Evolutionary conservation across 768 basidiomycete species (phyloP), one percentile per base, ranked within the genome.

Genomic region (Tephrocybe sp.): DNA sequence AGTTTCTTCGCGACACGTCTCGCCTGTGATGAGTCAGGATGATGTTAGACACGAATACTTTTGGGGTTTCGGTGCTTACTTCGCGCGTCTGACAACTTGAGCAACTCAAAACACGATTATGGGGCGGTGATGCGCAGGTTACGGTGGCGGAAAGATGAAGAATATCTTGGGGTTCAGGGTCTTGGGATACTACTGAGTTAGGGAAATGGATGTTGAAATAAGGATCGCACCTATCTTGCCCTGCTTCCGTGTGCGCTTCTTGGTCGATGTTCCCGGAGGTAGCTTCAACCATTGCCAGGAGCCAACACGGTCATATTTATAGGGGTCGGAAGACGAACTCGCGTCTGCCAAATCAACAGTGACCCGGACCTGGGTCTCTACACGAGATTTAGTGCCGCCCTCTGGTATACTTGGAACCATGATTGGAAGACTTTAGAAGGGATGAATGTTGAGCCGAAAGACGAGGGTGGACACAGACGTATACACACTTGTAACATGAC

Each of bases 351-450:
- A 74, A 61, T 92, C 88, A 31, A 96, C 74, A 3, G 86, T 82
- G 32, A 95, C 81, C 62, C 92, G 84, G 41, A 96, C 85, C 73
- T 96, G 93, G 2, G 93, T 96, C 66, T 96, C 93, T n/a, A 96
- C 93, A 27, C 93, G 82, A 39, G 89, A 92, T 68, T 96, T 95
- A 12, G 92, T 86, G 21, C 92, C 93, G 36, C 74, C 71, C 58
- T 83, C 80, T 5, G 93, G 92, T 46, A 96, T 83, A 60, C 84
- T 91, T 18, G 91, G 89, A 35, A 92, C 83, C 64, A 91, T 75
- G 49, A 96, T 87, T 21, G 89, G 79, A 48, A 93, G 78, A 60
- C 91, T 92, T 58, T 2, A 44, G 34, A 26, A 45, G 40, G 25
- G 51, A 25, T 22, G 27, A 12, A 16, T 16, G 31, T 26, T 13